Base-by-base conservation (phyloP, 1,139 yeast genomes). In the Geotrichum siamense region DNA sequence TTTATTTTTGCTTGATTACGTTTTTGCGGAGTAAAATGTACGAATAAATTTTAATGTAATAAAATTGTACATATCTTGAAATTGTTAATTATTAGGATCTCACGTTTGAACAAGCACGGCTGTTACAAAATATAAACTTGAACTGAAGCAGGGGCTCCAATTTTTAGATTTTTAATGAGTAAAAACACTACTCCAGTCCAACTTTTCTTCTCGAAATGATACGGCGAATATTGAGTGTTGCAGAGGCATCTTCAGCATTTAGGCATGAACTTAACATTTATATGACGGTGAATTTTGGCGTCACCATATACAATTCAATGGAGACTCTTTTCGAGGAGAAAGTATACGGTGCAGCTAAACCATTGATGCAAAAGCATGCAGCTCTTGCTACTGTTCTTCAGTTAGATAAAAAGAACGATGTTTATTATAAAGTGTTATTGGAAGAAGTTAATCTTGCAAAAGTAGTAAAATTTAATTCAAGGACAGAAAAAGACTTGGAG, bases 211-310 rank as follows among this genome's bases (percentile, higher is more conserved):
- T 28, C 31, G 6, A 10, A 28, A 16, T 30, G 21, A 16, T 9
- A 6, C 15, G 12, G 17, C 34, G 41, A 1, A 33, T 34, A 10
- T 23, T 38, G 4, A 38, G 41, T 21, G 21, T 29, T 15, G 27
- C 34, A 4, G 44, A 40, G 17, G 31, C 39, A 6, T 31, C 31
- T 13, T 38, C 39, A 5, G 45, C 45, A 5, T 38, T 21, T 26
- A 35, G 45, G 3, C 45, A 43, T 34, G 39, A 38, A 10, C 20
- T 38, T 25, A 33, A 43, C 21, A 28, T 38, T 13, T 43, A 43
- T 36, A 25, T 43, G 39, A 12, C 42, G 2, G 23, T 43, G 13
- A 22, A 19, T 35, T 29, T 43, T 17, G 23, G 41, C 12, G 42
- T 38, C 6, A 38, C 31, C 16, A 16, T 43, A 5, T 10, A 3